Evolutionary conservation across 2,329 filamentous ascomycete genomes (phyloP), one percentile per base, ranked within the genome.

Genomic region (Cladophialophora chaetospira): DNA sequence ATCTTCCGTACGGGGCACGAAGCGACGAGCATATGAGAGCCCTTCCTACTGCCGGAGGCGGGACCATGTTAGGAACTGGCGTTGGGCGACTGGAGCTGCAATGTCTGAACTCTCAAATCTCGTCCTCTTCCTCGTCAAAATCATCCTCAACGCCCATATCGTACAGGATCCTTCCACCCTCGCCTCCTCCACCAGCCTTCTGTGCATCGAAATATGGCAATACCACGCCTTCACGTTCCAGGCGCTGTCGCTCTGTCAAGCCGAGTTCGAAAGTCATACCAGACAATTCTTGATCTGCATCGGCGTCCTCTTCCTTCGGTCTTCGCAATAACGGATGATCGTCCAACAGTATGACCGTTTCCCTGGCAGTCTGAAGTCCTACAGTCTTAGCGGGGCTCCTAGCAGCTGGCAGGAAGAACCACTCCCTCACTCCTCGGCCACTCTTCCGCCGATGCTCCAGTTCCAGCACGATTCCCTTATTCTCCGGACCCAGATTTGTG

Each of bases 151-250:
- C 83, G 1, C 92, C 93, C 89, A 97, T 96, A 66, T 97, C 93
- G 71, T 99, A 99, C 68, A 99, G 70, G 63, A 99, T 99, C 59
- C 93, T 82, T 0, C 94, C 94, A 3, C 94, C 93, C 67, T 96
- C 91, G 0, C 92, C 92, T 3, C 81, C 83, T 1, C 86, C 87
- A 49, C 85, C 82, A 45, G 87, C 88, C 51, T 85, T 89, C 79
- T 99, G 94, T 21, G 94, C 94, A 77, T 99, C 94, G 73, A 95
- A 97, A 71, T 99, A 97, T 13, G 94, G 94, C 72, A 97, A 71
- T 36, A 97, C 89, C 6, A 99, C 89, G 0, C 88, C 89, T 67
- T 97, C 93, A 23, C 94, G 79, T 48, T 96, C 93, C 63, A 82
- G 80, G 66, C 88, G 83, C 76, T 99, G 94, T 76, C 94, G 91